Evolutionary conservation across 1,284 basidiomycete species (phyloP).

Genomic region (Papiliotrema nemorosa): DNA sequence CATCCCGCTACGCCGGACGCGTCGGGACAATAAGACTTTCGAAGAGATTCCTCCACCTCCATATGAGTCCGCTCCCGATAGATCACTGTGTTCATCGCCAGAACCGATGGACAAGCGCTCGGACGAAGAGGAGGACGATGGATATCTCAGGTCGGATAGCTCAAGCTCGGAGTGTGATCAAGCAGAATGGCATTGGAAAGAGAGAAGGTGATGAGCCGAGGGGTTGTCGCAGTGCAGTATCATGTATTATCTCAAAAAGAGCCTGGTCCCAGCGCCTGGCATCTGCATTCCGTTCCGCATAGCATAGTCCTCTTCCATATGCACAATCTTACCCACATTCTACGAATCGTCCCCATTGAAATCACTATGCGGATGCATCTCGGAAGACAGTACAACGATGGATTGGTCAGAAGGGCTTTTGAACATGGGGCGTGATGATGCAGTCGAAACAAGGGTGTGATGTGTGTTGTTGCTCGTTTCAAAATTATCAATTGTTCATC

Average conservation of each 20-base stretch:
- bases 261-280: too few relatives aligned
- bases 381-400: too few relatives aligned
- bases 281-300: too few relatives aligned
- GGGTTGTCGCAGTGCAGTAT: not conserved
- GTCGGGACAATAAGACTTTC: constrained; percentile 4
- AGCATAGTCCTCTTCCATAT: too few relatives aligned
- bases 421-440: not conserved
- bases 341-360: too few relatives aligned
- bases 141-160: not conserved
- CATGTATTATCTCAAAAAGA: too few relatives aligned
- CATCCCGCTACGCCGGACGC: constrained; percentile 27
- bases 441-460: not conserved
- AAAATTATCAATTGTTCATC: not conserved
- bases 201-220: not conserved
- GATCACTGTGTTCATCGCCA: not conserved
- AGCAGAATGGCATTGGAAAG: not conserved
- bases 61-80: constrained; percentile 13
- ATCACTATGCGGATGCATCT: too few relatives aligned
- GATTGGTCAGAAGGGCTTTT: too few relatives aligned
- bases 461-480: not conserved
- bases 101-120: constrained; percentile 1
- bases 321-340: too few relatives aligned
- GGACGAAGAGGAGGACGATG: not conserved
- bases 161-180: not conserved
- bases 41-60: constrained; percentile 18